These are phyloP conservation scores for Allium sativum DNA, from an alignment of 106 monocot species.

Conservation along the genomic window DNA sequence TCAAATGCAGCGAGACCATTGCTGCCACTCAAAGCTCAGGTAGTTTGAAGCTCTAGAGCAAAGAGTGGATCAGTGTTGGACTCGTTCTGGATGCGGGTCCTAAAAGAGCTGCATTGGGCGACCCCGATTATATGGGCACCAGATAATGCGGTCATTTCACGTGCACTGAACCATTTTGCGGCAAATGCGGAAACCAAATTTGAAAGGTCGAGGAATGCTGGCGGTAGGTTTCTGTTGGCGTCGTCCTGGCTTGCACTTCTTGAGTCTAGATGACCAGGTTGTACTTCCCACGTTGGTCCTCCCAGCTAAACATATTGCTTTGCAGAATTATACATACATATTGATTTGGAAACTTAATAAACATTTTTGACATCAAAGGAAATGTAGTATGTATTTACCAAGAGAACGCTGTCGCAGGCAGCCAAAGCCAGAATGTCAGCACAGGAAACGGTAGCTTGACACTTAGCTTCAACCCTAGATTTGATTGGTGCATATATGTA, in stretches of 20 bases:
- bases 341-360: no score
- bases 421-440: slow-evolving; percentile 7
- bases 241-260: slow-evolving; percentile 20
- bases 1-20: slow-evolving; percentile 15
- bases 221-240: slow-evolving; percentile 22
- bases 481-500: no score
- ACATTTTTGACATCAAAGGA: no score
- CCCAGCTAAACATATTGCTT: slow-evolving; percentile 11
- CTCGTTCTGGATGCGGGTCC: slow-evolving; percentile 28
- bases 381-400: no score
- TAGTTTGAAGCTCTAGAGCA: not conserved
- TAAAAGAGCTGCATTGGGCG: slow-evolving; percentile 13
- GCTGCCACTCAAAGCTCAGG: slow-evolving; percentile 8
- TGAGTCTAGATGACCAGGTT: slow-evolving; percentile 19
- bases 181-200: slow-evolving; percentile 16
- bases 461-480: slow-evolving; percentile 1
- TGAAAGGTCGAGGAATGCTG: slow-evolving; percentile 1
- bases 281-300: slow-evolving; percentile 24
- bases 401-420: not conserved
- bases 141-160: slow-evolving; percentile 33
- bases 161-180: slow-evolving; percentile 17
- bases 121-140: slow-evolving; percentile 33
- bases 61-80: slow-evolving; percentile 12
- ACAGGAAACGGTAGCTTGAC: slow-evolving; percentile 3
- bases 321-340: no score